phyloP scores from a whole-genome alignment of 2,329 filamentous ascomycete species.

The Trichoderma cornu-damae region DNA sequence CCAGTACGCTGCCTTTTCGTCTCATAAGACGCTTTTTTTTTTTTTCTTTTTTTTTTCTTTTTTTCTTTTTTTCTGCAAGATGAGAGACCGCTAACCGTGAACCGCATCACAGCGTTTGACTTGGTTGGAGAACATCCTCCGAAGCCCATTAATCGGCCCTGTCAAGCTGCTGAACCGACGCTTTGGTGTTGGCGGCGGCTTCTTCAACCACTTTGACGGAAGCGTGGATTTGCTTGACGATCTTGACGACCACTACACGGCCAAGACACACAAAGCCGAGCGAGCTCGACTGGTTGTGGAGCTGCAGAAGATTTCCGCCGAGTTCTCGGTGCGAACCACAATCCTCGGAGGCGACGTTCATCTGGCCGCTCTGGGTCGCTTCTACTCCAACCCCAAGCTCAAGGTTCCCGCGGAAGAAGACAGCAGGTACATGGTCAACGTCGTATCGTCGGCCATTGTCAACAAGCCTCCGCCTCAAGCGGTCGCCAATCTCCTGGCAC shows the following conservation, averaged over 20 bases:
- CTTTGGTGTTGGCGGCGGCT: conserved; percentile 74
- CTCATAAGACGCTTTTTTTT: no score
- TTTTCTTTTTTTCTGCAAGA: conserved; percentile 28
- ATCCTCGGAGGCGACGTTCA: conserved; percentile 95
- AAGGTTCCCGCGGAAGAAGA: conserved; percentile 74
- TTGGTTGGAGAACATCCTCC: conserved; percentile 93
- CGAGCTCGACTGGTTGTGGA: conserved; percentile 72
- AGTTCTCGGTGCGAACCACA: conserved; percentile 83
- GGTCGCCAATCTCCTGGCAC: conserved; percentile 85
- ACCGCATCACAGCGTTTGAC: conserved; percentile 59
- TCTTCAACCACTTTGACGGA: conserved; percentile 94
- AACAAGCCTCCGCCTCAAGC: conserved; percentile 86
- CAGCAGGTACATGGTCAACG: conserved; percentile 90
- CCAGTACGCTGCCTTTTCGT: no score
- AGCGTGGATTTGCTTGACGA: conserved; percentile 90
- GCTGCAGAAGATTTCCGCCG: conserved; percentile 75
- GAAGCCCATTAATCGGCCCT: conserved; percentile 79
- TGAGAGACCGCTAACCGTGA: neutral
- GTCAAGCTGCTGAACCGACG: conserved; percentile 86
- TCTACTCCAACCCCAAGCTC: conserved; percentile 84
- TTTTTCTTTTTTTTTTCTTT: conserved; percentile 29
- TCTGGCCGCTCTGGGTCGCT: conserved; percentile 83
- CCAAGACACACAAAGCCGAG: conserved; percentile 84
- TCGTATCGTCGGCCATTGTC: conserved; percentile 91
- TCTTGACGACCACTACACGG: conserved; percentile 93